Evolutionary conservation across 2,329 filamentous ascomycete species (phyloP), one percentile per base, ranked within the genome.

Genomic region (Neoarthrinium moseri): DNA sequence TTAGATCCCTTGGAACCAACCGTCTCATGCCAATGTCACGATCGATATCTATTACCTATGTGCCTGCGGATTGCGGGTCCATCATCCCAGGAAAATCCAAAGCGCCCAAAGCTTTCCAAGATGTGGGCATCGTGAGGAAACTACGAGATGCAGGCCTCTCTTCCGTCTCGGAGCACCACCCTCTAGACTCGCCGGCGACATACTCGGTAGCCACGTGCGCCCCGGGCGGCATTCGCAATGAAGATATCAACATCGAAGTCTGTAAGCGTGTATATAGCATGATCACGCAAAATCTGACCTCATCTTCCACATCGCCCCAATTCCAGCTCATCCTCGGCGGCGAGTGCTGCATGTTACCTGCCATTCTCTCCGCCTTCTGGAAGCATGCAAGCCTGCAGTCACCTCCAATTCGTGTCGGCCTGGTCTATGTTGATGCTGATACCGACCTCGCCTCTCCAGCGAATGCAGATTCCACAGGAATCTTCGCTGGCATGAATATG

Each of bases 401-500:
- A 4, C 23, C 23, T 2, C 3, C 21, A 3, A 26, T 12, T 22
- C 38, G 38, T 12, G 26, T 41, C 24, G 38, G 38, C 24, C 18
- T 41, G 4, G 15, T 41, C 15, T 41, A 41, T 17, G 30, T 41
- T 18, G 38, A 41, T 29, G 38, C 38, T 2, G 38, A 41, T n/a
- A 41, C 38, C 8, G 38, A 41, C 12, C 24, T 41, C 6, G 38
- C 38, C 5, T 32, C 38, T 29, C 38, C 38, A 4, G 20, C 23
- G 10, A 24, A 41, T 13, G 4, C n/a, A 12, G n/a, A 21, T 22
- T 29, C 23, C 2, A 41, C 23, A 5, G 15, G 38, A 8, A 41
- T 30, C 7, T 41, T 41, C 24, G 38, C 38, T 18, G 38, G 38
- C 23, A 41, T 41, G 38, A 41, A 41, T 3, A 41, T 41, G 38